phyloP scores from a whole-genome alignment of 306 rosid species.

The Vigna unguiculata region DNA sequence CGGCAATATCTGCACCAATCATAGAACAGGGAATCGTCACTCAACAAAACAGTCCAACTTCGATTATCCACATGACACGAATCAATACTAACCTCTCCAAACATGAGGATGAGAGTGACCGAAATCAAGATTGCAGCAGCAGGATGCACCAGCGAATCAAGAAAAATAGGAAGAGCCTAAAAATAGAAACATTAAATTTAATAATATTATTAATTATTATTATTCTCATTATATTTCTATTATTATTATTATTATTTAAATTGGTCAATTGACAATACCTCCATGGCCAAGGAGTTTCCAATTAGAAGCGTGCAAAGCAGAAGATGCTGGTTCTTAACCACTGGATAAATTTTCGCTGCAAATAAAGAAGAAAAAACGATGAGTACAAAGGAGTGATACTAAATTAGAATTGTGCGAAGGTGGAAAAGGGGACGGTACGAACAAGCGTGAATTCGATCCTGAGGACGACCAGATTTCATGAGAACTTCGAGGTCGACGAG shows the following conservation, averaged over 20 bases:
- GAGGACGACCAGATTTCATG: conserved; percentile 93
- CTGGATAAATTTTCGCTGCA: conserved; percentile 94
- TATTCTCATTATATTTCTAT: no score
- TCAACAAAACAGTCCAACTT: conserved; percentile 27
- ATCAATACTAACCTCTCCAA: conserved; percentile 81
- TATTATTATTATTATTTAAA: not conserved
- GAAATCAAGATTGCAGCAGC: conserved; percentile 87
- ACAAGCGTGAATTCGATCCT: conserved; percentile 83
- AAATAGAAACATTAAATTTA: not conserved
- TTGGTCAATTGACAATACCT: conserved; percentile 54
- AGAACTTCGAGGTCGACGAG: conserved; percentile 99
- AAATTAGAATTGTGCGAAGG: not conserved
- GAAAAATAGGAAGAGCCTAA: conserved; percentile 93
- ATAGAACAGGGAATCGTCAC: conserved; percentile 26
- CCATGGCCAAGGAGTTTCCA: conserved; percentile 95
- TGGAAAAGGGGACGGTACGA: not conserved
- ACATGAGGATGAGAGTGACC: conserved; percentile 87
- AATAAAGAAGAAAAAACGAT: not conserved
- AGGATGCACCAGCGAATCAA: conserved; percentile 84
- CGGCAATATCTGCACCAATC: conserved; percentile 79
- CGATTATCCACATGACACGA: conserved; percentile 4
- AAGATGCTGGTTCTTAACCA: conserved; percentile 97
- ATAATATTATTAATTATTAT: not conserved
- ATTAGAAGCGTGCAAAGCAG: conserved; percentile 93
- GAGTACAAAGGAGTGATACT: not conserved